Conservation (phyloP, 495 filamentous ascomycete species). For the Jackrogersella minutella region DNA sequence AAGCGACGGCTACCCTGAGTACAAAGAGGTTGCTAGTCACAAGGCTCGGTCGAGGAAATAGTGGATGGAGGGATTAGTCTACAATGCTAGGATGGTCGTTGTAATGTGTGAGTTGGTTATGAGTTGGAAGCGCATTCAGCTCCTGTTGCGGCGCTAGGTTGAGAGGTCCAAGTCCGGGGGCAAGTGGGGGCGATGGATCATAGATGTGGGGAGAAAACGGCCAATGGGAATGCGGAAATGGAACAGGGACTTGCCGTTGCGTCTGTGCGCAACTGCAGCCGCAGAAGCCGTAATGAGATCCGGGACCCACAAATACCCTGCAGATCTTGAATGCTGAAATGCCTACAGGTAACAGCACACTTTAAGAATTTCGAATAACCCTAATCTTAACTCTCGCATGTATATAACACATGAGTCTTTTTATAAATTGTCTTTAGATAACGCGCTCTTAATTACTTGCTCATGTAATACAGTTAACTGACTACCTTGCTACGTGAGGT, state of each 20-base stretch:
- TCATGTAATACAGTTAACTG: no score
- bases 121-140: slow-evolving; percentile 16
- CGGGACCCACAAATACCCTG: slow-evolving; percentile 17
- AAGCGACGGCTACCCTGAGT: not conserved
- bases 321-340: slow-evolving; percentile 22
- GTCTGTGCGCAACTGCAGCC: slow-evolving; percentile 9
- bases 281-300: slow-evolving; percentile 6
- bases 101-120: not conserved
- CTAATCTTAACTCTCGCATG: not conserved
- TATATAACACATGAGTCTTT: no score
- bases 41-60: not conserved
- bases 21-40: not conserved
- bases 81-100: not conserved
- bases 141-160: not conserved
- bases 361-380: not conserved
- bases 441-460: no score
- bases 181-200: slow-evolving; percentile 8
- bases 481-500: no score
- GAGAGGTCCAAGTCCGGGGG: slow-evolving; percentile 10
- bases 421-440: no score
- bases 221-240: not conserved
- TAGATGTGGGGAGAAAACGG: not conserved
- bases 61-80: not conserved
- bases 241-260: not conserved
- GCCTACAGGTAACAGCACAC: slow-evolving; percentile 15